phyloP scores from a whole-genome alignment of 176 grass and related monocot species.

The Bromus sterilis region DNA sequence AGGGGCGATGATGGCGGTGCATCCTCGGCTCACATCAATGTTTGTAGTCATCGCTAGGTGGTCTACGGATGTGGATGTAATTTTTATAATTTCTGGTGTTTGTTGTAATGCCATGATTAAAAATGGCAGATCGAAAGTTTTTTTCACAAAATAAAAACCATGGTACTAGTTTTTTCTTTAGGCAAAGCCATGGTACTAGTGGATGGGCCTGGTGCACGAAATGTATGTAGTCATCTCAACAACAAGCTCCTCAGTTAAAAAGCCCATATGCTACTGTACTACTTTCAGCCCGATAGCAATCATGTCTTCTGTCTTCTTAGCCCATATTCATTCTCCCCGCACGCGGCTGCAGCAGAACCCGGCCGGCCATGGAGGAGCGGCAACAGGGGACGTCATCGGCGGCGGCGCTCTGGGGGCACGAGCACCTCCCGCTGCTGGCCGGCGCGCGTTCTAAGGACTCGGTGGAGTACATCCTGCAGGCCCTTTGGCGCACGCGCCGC shows the following conservation, averaged over 20 bases:
- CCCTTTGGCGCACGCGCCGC: slow-evolving; percentile 83
- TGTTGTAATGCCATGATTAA: too few relatives aligned
- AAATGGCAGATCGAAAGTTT: too few relatives aligned
- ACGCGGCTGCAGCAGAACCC: slow-evolving; percentile 11
- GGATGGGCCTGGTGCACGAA: not conserved
- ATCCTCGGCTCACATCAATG: too few relatives aligned
- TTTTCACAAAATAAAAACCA: too few relatives aligned
- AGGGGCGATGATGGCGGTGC: too few relatives aligned
- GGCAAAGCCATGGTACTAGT: not conserved
- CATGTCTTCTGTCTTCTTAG: not conserved
- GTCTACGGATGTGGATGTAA: too few relatives aligned
- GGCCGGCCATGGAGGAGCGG: slow-evolving; percentile 13
- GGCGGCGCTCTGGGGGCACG: slow-evolving; percentile 53
- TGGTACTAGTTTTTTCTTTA: not conserved
- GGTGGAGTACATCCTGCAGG: slow-evolving; percentile 88
- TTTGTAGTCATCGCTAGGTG: too few relatives aligned
- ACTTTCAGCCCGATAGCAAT: not conserved
- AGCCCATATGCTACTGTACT: not conserved
- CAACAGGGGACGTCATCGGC: not conserved
- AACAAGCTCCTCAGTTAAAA: too few relatives aligned
- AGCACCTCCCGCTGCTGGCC: slow-evolving; percentile 59
- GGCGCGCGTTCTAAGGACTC: slow-evolving; percentile 81
- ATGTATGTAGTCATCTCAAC: too few relatives aligned
- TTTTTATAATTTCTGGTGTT: too few relatives aligned
- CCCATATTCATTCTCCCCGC: not conserved